Evolutionary conservation across 2,329 filamentous ascomycete genomes (phyloP), one percentile per base, ranked within the genome.

Genomic region (Truncatella angustata): DNA sequence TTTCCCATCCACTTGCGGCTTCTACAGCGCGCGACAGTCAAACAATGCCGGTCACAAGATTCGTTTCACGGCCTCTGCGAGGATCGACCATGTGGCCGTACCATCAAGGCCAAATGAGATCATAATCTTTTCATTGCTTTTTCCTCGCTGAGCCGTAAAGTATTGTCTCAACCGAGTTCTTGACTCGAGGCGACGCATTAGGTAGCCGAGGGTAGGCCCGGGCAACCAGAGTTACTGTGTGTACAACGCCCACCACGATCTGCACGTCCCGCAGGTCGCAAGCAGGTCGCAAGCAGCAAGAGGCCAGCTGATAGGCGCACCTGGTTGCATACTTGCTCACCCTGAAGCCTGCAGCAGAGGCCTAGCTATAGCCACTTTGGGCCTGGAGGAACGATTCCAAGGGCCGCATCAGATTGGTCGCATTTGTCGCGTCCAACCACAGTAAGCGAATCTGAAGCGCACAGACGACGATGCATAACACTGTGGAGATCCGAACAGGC

Each of bases 401-500:
- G 54, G 52, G 55, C 56, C 47, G 52, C 51, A 47, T 56, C 51
- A 49, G 32, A 49, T 40, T 35, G 24, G 36, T 50, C 47, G 36
- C 36, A 42, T 36, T 51, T 37, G 51, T 52, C 21, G 24, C 32
- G 50, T 40, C 58, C 59, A 61, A 61, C 57, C 55, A 56, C 51
- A 50, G 40, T 18, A 12, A 26, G 43, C 28, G 40, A 55, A 55
- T 55, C 51, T 51, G 49, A 49, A 34, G 52, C 40, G 53, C 54
- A 54, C 54, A 56, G 59, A 62, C 59, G 56, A 53, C 51, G 43
- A 32, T 46, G 43, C 43, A 46, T 46, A 34, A 46, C 36, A 52
- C 55, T 53, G 56, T 60, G 58, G 59, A 54, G 57, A 59, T 54
- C 57, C 49, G 42, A 52, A 53, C 59, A 58, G 59, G 52, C 60